Conservation (phyloP, 164 flowering plant species). For the Umbellularia californica region DNA sequence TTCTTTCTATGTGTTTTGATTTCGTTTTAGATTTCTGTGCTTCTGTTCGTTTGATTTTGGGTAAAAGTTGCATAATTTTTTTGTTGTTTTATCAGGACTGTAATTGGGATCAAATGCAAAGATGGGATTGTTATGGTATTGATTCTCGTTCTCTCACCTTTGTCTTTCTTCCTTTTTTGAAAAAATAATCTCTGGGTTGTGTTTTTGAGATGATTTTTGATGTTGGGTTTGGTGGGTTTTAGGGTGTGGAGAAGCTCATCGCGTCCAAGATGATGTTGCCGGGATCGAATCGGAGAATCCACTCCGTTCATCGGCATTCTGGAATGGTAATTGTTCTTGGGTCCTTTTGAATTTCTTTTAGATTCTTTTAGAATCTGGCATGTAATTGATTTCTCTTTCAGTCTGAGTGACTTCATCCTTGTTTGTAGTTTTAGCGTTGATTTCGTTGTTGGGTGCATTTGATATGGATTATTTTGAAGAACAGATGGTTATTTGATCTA, state of each 20-base stretch:
- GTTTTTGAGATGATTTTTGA: neutral
- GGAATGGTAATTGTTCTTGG: constrained; percentile 63
- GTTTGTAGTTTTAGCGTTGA: neutral
- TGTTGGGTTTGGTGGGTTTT: constrained; percentile 11
- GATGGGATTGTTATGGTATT: constrained; percentile 77
- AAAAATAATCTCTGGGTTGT: neutral
- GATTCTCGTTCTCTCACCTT: constrained; percentile 8
- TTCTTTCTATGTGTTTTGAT: neutral
- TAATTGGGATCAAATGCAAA: constrained; percentile 81
- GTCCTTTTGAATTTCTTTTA: neutral
- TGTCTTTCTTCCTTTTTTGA: neutral
- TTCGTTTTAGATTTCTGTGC: neutral
- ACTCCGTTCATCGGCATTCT: constrained; percentile 90
- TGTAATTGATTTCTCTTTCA: neutral
- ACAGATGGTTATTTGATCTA: neutral
- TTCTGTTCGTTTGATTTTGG: neutral
- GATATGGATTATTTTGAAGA: neutral
- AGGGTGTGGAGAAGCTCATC: constrained; percentile 96
- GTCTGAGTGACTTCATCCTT: neutral
- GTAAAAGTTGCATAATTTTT: neutral
- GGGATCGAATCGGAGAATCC: constrained; percentile 89
- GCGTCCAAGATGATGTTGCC: constrained; percentile 97
- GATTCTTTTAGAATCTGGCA: neutral
- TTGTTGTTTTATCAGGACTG: constrained; percentile 50
- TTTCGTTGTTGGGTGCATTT: neutral